Conservation (phyloP, 2,329 filamentous ascomycete species). For the Pestalotiopsis sp. region DNA sequence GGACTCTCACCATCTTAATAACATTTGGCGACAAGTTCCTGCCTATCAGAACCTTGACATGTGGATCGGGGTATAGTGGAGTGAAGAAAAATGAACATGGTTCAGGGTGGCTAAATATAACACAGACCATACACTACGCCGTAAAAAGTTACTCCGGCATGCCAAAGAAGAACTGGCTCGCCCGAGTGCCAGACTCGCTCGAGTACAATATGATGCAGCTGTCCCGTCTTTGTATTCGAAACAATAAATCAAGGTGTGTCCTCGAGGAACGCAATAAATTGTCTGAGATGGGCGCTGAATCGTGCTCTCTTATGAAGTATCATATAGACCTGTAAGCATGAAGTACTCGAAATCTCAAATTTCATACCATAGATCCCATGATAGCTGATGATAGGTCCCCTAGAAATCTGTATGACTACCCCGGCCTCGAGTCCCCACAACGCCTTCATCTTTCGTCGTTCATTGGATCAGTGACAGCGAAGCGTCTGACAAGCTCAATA, state of each 20-base stretch:
- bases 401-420: neutral
- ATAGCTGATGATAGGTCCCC: neutral
- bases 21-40: neutral
- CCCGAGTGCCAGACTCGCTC: too few species aligned
- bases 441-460: neutral
- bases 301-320: too few species aligned
- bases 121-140: neutral
- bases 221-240: too few species aligned
- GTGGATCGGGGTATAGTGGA: neutral
- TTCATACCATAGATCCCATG: neutral
- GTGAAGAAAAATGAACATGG: neutral
- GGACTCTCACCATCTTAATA: neutral
- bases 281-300: too few species aligned
- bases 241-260: too few species aligned
- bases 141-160: neutral
- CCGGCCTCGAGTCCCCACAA: neutral
- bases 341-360: too few species aligned
- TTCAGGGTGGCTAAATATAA: neutral
- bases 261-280: too few species aligned
- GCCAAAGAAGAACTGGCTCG: neutral
- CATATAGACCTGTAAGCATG: too few species aligned
- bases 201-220: too few species aligned
- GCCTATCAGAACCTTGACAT: neutral
- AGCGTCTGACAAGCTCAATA: neutral
- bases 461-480: neutral